Evolutionary conservation across 2,329 filamentous ascomycete genomes (phyloP), one percentile per base, ranked within the genome.

Genomic region (Canariomyces notabilis): DNA sequence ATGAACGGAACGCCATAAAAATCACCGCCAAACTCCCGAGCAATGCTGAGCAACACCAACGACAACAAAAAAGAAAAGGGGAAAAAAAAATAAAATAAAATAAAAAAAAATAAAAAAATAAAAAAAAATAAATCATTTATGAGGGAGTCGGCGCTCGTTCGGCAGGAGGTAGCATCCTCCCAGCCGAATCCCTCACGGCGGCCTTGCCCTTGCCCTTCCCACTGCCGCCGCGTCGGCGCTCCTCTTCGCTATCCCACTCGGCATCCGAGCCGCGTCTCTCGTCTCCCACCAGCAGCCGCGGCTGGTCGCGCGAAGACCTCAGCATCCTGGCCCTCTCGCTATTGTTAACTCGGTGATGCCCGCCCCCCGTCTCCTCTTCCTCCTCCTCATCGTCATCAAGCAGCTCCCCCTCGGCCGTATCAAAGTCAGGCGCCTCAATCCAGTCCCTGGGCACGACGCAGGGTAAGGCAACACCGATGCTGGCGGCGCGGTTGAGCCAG

Each of bases 401-500:
- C 45, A 57, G 37, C 43, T 51, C 54, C n/a, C 57, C 57, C 14
- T 57, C 57, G 1, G 51, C 48, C 33, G 77, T 82, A 49, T 87
- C 84, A 59, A 80, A 83, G 57, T 89, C 87, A 2, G 87, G 87
- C 40, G 87, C 83, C 37, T 83, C 79, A 52, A 93, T 80, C 87
- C 87, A 93, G 60, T 90, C 87, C 50, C 77, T 76, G 11, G 88
- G 88, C 37, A 94, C 87, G 16, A 94, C 77, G 62, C 88, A 94
- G 12, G 88, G 88, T 29, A 94, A 66, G 11, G 85, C 85, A 42
- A 90, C 77, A 32, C 88, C 88, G 52, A 94, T 87, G 56, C 79
- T 84, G n/a, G 88, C 88, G 1, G 88, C 88, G 45, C 88, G 79
- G 60, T 94, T 94, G 44, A 94, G 69, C 85, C 87, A 94, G 15